Base-by-base conservation (phyloP, 805 yeast species). In the Candida insectorum region DNA sequence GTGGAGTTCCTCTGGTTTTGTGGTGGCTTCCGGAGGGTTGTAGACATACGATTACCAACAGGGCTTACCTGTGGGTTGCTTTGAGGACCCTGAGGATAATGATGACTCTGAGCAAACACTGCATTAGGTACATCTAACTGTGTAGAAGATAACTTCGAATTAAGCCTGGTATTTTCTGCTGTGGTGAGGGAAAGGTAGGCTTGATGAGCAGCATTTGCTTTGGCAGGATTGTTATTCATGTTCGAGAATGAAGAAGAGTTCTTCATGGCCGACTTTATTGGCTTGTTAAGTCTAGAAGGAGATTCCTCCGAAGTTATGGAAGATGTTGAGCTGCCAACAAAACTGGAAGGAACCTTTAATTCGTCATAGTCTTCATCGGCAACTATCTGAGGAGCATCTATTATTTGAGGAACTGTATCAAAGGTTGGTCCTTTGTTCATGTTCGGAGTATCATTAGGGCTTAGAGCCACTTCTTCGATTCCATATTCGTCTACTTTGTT, bases 91-190 rank as follows among this genome's bases (percentile, higher is more conserved):
- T 6, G 7, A 6, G 38, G 43, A 34, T 38, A 45, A 25, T 36
- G 37, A 33, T 35, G 52, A 28, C 26, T 38, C 28, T 40, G 40
- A 39, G 32, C 16, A 36, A 21, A 32, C 26, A 41, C 19, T 12
- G 39, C 35, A 18, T 39, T 37, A 16, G 40, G 16, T n/a, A 57
- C 62, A 17, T 34, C 39, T 41, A 69, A 57, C 31, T 66, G 60
- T 4, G 65, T 44, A 0, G 71, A 46, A 5, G 79, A 69, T 49
- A 77, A 52, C 39, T 73, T 71, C 1, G 91, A 82, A 56, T 84
- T 84, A 36, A 81, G 51, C 38, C 88, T 68, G 0, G 93, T 84
- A 53, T 84, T 84, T 49, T 83, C 88, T 1, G 89, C 89, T 0
- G 93, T 84, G 1, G 89, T 71, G 34, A 81, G 56, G 0, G 85